A percentile compares a stretch with the other conserved stretches of the same genome.
These are phyloP conservation scores for Heracleum sosnowskyi DNA, from an alignment of 129 eudicot genomes.

Conservation along the genomic window DNA sequence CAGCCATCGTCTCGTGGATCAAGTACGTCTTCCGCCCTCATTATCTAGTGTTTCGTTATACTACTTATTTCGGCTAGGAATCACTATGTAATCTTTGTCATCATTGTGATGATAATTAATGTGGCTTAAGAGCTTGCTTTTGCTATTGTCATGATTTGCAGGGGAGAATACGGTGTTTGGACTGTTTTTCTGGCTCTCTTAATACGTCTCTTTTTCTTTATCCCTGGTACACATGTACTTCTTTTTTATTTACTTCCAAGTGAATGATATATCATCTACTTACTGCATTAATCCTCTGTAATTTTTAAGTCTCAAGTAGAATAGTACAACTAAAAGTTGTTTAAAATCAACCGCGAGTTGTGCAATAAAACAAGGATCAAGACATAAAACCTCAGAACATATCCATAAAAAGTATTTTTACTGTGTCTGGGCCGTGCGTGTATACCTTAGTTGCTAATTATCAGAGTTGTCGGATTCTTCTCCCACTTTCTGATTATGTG, in stretches of 20 bases:
- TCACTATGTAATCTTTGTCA: background rate
- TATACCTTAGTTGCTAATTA: background rate
- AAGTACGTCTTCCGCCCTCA: constrained; percentile 39
- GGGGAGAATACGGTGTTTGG: constrained; percentile 97
- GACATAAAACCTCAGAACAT: background rate
- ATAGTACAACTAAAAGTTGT: background rate
- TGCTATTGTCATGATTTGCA: constrained; percentile 26
- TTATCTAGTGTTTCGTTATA: background rate
- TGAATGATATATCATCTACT: background rate
- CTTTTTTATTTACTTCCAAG: background rate
- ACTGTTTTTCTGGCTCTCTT: constrained; percentile 85
- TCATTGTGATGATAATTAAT: background rate
- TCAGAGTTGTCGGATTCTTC: background rate
- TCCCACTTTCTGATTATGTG: background rate
- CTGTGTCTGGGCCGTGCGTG: background rate
- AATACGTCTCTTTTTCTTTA: constrained; percentile 76
- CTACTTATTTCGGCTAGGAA: background rate
- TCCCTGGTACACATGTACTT: constrained; percentile 58
- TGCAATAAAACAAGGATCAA: background rate
- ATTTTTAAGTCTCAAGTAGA: background rate
- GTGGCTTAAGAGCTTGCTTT: constrained; percentile 1
- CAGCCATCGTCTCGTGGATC: constrained; percentile 69
- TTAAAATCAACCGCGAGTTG: background rate
- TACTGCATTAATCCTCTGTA: background rate
- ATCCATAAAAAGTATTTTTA: background rate